These are phyloP conservation scores for Annulohypoxylon maeteangense DNA, from an alignment of 495 filamentous ascomycete species.

Conservation along the genomic window DNA sequence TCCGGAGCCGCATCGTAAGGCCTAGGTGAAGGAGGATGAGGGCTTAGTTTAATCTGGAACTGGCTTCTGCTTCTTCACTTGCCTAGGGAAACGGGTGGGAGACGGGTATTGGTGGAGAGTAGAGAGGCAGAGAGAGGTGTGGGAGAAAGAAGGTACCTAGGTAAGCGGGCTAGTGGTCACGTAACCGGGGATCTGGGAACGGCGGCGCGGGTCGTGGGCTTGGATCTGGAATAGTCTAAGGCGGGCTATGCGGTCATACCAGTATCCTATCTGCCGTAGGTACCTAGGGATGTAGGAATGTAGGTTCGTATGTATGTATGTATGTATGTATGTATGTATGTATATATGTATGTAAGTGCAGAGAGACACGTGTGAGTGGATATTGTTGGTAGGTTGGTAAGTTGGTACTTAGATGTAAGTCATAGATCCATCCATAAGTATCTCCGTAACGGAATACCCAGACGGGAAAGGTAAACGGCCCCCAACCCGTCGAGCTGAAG, in stretches of 20 bases:
- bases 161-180: not conserved
- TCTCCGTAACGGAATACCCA: not conserved
- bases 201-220: not conserved
- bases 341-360: not conserved
- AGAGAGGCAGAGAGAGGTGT: not conserved
- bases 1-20: not conserved
- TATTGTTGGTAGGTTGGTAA: too few relatives aligned
- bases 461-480: not conserved
- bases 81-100: not conserved
- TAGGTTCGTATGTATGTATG: not conserved
- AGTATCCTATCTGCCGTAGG: not conserved
- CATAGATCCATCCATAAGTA: not conserved
- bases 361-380: not conserved
- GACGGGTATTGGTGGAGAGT: not conserved
- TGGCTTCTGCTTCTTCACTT: not conserved
- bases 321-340: not conserved
- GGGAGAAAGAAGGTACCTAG: not conserved
- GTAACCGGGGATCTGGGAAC: not conserved
- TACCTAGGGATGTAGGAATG: too few relatives aligned
- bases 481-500: constrained; percentile 1
- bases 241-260: not conserved
- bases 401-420: not conserved
- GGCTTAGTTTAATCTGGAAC: not conserved
- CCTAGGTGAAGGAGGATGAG: not conserved
- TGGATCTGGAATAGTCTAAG: not conserved